Percentiles rank a stretch among this genome's conserved stretches.
phyloP scores from a whole-genome alignment of 2,329 filamentous ascomycete genomes.

The Calycina marina region DNA sequence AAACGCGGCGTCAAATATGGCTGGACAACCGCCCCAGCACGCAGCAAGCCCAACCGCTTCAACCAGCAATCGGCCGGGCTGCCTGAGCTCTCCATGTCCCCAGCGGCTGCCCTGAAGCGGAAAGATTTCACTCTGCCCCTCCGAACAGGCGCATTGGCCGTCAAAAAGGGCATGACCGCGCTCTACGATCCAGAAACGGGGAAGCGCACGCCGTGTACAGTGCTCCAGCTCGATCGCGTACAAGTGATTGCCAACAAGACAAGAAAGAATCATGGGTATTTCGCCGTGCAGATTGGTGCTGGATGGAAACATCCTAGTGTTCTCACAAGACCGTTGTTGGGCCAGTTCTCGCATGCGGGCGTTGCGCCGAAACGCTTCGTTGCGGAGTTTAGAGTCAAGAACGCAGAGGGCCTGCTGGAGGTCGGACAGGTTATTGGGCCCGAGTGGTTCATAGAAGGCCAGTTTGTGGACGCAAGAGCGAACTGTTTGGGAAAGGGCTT shows the following conservation, averaged over 20 bases:
- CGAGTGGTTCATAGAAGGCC: conserved; percentile 83
- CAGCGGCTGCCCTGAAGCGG: conserved; percentile 44
- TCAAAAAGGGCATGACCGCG: conserved; percentile 94
- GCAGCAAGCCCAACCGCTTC: conserved; percentile 37
- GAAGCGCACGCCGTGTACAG: conserved; percentile 70
- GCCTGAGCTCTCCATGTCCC: conserved; percentile 39
- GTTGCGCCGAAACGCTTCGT: conserved; percentile 74
- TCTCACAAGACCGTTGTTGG: conserved; percentile 67
- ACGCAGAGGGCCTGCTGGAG: conserved; percentile 55
- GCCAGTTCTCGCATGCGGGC: conserved; percentile 72
- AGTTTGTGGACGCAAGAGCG: conserved; percentile 75
- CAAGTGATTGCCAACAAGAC: conserved; percentile 85
- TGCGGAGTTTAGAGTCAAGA: conserved; percentile 74
- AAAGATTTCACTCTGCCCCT: conserved; percentile 43
- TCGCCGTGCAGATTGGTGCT: conserved; percentile 76
- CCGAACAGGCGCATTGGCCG: conserved; percentile 69
- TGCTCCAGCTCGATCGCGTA: conserved; percentile 84
- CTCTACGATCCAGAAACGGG: conserved; percentile 67
- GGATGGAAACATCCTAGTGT: conserved; percentile 63
- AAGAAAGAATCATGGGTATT: conserved; percentile 70
- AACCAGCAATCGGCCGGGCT: conserved; percentile 43
- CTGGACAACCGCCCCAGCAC: conserved; percentile 41
- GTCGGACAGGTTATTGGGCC: conserved; percentile 66
- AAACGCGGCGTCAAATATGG: conserved; percentile 28
- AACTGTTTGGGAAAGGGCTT: conserved; percentile 83